Conservation (phyloP, 2,329 filamentous ascomycete species). For the Stemphylium beticola region DNA sequence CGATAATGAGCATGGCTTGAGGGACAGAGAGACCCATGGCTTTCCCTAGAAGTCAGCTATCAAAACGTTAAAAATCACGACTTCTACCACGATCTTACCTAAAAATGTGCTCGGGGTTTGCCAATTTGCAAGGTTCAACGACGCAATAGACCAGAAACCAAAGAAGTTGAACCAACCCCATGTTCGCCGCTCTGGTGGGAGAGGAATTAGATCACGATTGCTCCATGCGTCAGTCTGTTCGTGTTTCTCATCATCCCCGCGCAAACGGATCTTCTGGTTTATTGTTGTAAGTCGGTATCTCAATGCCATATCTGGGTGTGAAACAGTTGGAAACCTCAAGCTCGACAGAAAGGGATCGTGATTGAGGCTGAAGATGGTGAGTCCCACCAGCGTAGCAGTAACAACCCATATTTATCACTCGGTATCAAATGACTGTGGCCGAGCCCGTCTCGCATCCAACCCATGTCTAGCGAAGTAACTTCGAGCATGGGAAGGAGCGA, state of each 20-base stretch:
- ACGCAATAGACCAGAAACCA: slow-evolving; percentile 51
- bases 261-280: slow-evolving; percentile 45
- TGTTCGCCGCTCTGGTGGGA: slow-evolving; percentile 49
- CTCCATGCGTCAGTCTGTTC: slow-evolving; percentile 55
- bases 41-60: slow-evolving; percentile 23
- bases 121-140: slow-evolving; percentile 54
- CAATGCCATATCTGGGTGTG: slow-evolving; percentile 7
- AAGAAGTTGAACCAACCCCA: slow-evolving; percentile 54
- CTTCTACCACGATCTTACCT: slow-evolving; percentile 25
- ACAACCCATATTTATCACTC: not conserved
- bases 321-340: not conserved
- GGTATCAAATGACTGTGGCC: not conserved
- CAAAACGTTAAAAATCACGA: not conserved
- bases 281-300: slow-evolving; percentile 27
- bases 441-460: not conserved
- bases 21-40: slow-evolving; percentile 56
- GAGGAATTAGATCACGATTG: slow-evolving; percentile 49
- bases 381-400: not conserved
- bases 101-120: slow-evolving; percentile 57
- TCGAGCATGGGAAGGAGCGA: not conserved
- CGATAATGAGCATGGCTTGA: slow-evolving; percentile 57
- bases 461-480: not conserved
- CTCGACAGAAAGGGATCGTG: not conserved
- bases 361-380: not conserved
- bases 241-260: slow-evolving; percentile 50